Evolutionary conservation across 768 basidiomycete species (phyloP).

Genomic region (Rhodotorula toruloides): DNA sequence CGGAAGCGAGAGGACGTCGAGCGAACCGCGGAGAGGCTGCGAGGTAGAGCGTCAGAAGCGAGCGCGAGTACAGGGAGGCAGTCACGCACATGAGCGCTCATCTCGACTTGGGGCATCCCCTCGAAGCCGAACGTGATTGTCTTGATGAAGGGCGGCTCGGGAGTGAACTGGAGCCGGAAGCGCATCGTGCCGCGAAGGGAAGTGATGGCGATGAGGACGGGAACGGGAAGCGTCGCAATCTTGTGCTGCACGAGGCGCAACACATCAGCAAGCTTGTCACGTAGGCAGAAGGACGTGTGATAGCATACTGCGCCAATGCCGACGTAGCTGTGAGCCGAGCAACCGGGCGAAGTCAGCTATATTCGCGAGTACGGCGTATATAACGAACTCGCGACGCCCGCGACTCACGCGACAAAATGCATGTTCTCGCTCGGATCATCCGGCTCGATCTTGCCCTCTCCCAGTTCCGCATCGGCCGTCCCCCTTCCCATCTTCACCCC

Average conservation of each 20-base stretch:
- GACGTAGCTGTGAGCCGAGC: no score
- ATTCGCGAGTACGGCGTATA: no score
- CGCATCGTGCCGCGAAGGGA: conserved; percentile 5
- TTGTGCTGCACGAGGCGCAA: not conserved
- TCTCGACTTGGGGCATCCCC: not conserved
- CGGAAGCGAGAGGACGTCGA: conserved; percentile 28
- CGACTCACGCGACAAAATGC: conserved; percentile 3
- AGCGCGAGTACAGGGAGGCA: not conserved
- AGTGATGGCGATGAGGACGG: conserved; percentile 2
- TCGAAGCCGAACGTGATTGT: conserved; percentile 4
- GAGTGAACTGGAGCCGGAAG: conserved; percentile 18
- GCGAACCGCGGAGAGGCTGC: conserved; percentile 1
- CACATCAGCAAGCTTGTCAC: not conserved
- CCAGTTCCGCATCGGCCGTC: not conserved
- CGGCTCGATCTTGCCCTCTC: not conserved
- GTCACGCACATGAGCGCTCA: not conserved
- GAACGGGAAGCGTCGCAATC: conserved; percentile 1
- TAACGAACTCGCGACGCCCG: no score
- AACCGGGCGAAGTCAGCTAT: no score
- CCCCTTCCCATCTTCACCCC: not conserved
- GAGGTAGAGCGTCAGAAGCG: not conserved
- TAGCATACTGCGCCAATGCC: conserved; percentile 1
- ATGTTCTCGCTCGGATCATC: conserved; percentile 1
- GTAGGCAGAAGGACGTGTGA: not conserved
- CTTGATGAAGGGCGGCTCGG: conserved; percentile 35